Base-by-base conservation (phyloP, 306 rosid genomes). In the Trichosanthes cucumerina region DNA sequence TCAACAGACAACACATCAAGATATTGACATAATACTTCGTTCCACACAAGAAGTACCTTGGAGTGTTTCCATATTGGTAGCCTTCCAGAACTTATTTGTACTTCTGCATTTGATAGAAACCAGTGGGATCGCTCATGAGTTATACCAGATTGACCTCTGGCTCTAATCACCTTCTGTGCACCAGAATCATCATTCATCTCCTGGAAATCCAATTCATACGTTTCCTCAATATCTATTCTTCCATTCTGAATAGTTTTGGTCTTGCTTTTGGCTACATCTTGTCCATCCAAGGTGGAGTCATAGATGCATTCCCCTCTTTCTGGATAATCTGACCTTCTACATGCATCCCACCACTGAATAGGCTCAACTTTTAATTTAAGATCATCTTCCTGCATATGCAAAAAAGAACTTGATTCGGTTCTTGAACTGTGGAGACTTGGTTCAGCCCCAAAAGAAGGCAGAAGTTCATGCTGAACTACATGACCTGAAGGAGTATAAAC, bases 301-400 rank as follows among this genome's bases (percentile, higher is more conserved):
- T 80, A 21, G 53, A 65, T 76, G 71, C 83, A 78, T 39, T 87
- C 97, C 86, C 89, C 96, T 80, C 88, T 89, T 80, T 93, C 97
- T 41, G 89, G 90, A 91, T 93, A 93, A 31, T 91, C 96, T 52
- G 88, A 84, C 84, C 97, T 86, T 88, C 98, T 90, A 78, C 98
- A 93, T 19, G 89, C 98, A 38, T 93, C 98, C 98, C 96, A 91
- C 96, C 98, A 91, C 69, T 91, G 97, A 85, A 91, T 87, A 62
- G 98, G 97, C 74, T 93, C 97, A 82, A 93, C 96, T 85, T 93
- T 91, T 57, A 93, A 93, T 82, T 91, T 85, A 82, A 93, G 83
- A 71, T 90, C 97, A 79, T 90, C 97, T 75, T 93, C 98, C 79
- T 86, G 93, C 85, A 83, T 79, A 65, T 81, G 89, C 82, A 85